Evolutionary conservation across 148 eudicot genomes (phyloP).

Genomic region (Arctostaphylos glauca): DNA sequence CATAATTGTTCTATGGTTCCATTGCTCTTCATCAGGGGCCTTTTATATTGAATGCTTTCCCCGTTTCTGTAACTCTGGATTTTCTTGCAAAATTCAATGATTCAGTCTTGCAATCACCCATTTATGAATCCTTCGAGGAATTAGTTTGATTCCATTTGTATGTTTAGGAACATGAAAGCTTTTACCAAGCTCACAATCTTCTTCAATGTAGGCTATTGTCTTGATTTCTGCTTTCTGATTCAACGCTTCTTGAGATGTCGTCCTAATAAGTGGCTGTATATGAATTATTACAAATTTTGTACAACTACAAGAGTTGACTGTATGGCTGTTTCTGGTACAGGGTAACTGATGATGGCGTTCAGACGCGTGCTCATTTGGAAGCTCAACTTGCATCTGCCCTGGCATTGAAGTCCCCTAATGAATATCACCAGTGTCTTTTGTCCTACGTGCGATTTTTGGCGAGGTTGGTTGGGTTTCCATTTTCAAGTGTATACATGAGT

Average conservation of each 20-base stretch:
- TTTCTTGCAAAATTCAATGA: neutral
- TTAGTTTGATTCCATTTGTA: neutral
- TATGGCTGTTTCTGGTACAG: constrained; percentile 34
- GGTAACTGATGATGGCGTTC: constrained; percentile 92
- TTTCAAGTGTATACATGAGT: neutral
- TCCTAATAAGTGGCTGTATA: neutral
- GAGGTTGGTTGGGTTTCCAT: constrained; percentile 45
- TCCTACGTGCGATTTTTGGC: constrained; percentile 84
- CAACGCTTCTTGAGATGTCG: neutral
- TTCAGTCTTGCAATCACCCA: neutral
- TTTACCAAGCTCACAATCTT: neutral
- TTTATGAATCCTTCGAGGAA: neutral
- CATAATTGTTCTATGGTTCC: neutral
- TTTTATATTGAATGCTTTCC: neutral
- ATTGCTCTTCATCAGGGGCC: neutral
- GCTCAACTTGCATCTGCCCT: constrained; percentile 85
- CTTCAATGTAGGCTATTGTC: neutral
- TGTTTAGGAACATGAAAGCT: neutral
- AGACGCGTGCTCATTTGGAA: constrained; percentile 97
- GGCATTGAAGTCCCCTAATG: constrained; percentile 80
- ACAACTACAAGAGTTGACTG: neutral
- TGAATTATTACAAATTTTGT: neutral
- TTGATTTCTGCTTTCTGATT: neutral
- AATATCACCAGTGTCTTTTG: constrained; percentile 88
- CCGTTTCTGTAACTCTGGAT: neutral